Evolutionary conservation across 495 filamentous ascomycete genomes (phyloP), one percentile per base, ranked within the genome.

Genomic region (Penicillium argentinense): DNA sequence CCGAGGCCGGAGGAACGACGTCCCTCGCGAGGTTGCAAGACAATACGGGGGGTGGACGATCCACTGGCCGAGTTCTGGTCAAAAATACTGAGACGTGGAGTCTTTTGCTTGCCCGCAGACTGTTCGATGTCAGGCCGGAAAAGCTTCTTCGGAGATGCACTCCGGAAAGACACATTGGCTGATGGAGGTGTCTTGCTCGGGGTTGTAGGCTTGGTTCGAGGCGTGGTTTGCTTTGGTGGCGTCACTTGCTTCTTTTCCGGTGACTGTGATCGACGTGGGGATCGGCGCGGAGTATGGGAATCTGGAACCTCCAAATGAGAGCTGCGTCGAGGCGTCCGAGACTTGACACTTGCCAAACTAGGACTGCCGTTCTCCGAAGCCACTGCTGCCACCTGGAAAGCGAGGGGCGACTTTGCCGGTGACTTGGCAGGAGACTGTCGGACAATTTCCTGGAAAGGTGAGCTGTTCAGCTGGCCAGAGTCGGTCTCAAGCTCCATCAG

Each of bases 1-100:
- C 88, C 89, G 47, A 91, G 60, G 3, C 88, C 89, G 5, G 86
- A 88, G 19, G 85, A 82, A 30, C 80, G 77, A n/a, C 71, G 65
- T 14, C 78, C 57, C 21, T 80, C 73, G 28, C 80, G 77, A 9
- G 87, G 87, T 3, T 81, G 85, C 16, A 88, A 57, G 14, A 87
- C 67, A 46, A 87, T 77, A 13, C 73, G 79, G 27, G 86, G 86
- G 1, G 83, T 84, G 9, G 72, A 75, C 12, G 75, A 48, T 5
- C 84, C 85, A 13, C 77, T 83, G 3, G 59, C 58, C 23, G 72
- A 68, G 62, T 83, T 73, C 38, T 78, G 71, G 40, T 77, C 80
- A 53, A 87, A 87, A 7, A 87, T 60, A 24, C 78, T 77, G 36
- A 59, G 52, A 23, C 69, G 63, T 25, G 69, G 54, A 12, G 67